These are phyloP conservation scores for Pezicula carpinea DNA, from an alignment of 2,329 filamentous ascomycete genomes.

Conservation along the genomic window DNA sequence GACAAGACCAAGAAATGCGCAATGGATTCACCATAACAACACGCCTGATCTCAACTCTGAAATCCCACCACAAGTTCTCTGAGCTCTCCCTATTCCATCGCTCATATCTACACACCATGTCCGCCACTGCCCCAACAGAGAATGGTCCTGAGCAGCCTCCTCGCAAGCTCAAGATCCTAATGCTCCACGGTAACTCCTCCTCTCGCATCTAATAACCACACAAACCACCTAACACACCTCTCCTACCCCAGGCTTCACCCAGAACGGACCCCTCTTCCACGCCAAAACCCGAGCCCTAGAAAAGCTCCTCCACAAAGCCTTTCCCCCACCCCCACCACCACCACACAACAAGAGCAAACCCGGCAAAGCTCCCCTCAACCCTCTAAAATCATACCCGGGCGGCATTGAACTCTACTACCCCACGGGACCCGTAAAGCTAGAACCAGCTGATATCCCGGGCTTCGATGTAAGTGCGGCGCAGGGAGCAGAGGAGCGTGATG, in stretches of 20 bases:
- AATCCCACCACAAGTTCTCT: no score
- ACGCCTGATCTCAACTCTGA: no score
- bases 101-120: no score
- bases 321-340: slow-evolving; percentile 54
- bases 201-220: not conserved
- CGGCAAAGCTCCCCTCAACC: slow-evolving; percentile 47
- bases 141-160: not conserved
- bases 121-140: no score
- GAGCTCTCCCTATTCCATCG: no score
- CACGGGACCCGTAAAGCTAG: slow-evolving; percentile 61
- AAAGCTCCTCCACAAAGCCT: slow-evolving; percentile 72
- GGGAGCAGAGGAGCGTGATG: slow-evolving; percentile 51
- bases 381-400: slow-evolving; percentile 31
- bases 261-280: slow-evolving; percentile 80
- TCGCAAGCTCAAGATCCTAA: slow-evolving; percentile 58
- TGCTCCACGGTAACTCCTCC: slow-evolving; percentile 61
- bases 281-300: slow-evolving; percentile 84
- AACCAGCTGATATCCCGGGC: slow-evolving; percentile 63
- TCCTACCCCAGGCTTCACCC: slow-evolving; percentile 71
- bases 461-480: slow-evolving; percentile 43
- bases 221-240: not conserved
- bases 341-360: slow-evolving; percentile 36
- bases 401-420: slow-evolving; percentile 59
- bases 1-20: no score
- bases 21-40: no score